Conservation (phyloP, 2,329 filamentous ascomycete genomes). For the Fusarium phyllophilum region DNA sequence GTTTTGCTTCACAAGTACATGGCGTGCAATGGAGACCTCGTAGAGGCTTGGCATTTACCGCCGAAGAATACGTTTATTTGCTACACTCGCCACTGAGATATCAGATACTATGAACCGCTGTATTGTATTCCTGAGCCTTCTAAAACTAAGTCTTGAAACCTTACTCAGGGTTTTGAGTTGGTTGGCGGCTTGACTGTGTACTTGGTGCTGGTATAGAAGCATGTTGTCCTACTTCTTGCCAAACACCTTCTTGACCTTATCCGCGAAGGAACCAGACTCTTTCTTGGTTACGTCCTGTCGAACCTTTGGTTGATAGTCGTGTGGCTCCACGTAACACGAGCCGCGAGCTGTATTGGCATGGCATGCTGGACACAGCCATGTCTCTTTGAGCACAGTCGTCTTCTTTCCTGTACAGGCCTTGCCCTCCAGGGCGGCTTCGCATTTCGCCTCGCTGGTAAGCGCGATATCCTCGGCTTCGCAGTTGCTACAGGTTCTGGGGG, state of each 20-base stretch:
- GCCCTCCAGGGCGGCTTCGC: not conserved
- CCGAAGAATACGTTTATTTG: not conserved
- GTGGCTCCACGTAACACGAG: not conserved
- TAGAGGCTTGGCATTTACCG: no score
- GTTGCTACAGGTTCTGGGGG: not conserved
- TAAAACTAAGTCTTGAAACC: rapidly evolving
- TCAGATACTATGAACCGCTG: not conserved
- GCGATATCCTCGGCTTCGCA: not conserved
- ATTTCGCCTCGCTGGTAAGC: not conserved
- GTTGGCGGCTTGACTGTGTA: not conserved
- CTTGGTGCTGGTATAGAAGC: not conserved
- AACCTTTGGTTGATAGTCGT: not conserved
- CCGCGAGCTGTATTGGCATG: not conserved
- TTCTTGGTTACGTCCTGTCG: not conserved
- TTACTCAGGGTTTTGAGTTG: no score
- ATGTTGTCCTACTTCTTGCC: not conserved
- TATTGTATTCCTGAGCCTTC: rapidly evolving
- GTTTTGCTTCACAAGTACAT: not conserved
- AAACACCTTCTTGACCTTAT: not conserved
- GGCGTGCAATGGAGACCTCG: not conserved
- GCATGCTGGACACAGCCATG: not conserved
- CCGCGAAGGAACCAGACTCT: not conserved
- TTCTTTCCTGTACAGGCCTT: not conserved
- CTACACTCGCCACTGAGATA: not conserved
- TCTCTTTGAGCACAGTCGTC: rapidly evolving